A percentile compares a stretch with the other conserved stretches of the same genome.
Conservation (phyloP, 495 filamentous ascomycete species). For the Penicillium coprophilum region DNA sequence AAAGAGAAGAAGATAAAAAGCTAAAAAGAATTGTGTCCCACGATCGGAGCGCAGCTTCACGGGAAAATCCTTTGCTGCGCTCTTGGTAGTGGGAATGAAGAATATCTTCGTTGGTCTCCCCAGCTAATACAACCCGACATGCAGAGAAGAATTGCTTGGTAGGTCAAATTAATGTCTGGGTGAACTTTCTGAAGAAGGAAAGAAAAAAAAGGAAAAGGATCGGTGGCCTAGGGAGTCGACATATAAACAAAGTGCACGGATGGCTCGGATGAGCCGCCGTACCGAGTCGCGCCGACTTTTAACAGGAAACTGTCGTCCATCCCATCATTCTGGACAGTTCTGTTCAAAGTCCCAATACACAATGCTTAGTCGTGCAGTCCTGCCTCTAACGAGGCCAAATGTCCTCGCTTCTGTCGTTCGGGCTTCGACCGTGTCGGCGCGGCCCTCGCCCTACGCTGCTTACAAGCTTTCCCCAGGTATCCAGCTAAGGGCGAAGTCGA, state of each 20-base stretch:
- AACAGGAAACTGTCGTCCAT: constrained; percentile 20
- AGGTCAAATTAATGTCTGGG: constrained; percentile 68
- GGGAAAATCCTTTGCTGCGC: constrained; percentile 51
- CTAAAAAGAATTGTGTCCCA: constrained; percentile 40
- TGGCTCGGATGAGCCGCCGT: constrained; percentile 24
- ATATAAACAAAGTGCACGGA: constrained; percentile 30
- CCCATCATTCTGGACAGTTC: constrained; percentile 22
- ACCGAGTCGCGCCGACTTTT: constrained; percentile 38
- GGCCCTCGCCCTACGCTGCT: constrained; percentile 43
- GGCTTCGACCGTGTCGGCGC: constrained; percentile 32
- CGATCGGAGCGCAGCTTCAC: constrained; percentile 52
- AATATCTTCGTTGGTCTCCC: constrained; percentile 57
- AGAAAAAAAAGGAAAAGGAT: constrained; percentile 25
- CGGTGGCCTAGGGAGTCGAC: constrained; percentile 11
- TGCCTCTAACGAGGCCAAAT: constrained; percentile 48
- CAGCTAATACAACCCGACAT: constrained; percentile 66
- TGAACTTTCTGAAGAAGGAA: constrained; percentile 58
- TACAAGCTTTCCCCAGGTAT: constrained; percentile 45
- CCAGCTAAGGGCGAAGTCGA: constrained; percentile 31
- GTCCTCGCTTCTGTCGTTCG: constrained; percentile 41
- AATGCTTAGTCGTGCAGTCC: constrained; percentile 49
- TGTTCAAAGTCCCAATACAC: constrained; percentile 16
- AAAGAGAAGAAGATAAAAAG: constrained; percentile 14
- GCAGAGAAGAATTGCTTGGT: constrained; percentile 44
- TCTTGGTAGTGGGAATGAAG: constrained; percentile 60